Conservation (phyloP, 257 asterid genomes). For the Fraxinus americana region DNA sequence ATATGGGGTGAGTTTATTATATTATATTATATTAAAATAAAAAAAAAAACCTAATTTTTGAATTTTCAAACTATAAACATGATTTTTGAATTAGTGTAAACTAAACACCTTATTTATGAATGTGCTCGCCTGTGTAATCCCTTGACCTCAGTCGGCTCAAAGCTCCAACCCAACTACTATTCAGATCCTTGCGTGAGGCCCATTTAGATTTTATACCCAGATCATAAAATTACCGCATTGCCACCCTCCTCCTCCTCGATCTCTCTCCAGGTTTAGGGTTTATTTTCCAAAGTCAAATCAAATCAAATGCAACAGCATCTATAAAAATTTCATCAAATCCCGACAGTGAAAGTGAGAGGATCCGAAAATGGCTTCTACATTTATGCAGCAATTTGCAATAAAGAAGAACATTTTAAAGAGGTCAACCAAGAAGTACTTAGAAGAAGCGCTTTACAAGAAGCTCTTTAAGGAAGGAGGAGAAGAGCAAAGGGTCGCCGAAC, state of each 20-base stretch:
- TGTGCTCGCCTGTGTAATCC: no score
- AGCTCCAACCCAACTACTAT: not conserved
- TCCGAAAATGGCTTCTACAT: constrained; percentile 59
- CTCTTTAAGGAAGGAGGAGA: constrained; percentile 74
- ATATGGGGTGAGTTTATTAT: no score
- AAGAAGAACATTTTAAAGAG: constrained; percentile 63
- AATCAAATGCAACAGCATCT: constrained; percentile 22
- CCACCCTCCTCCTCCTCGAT: constrained; percentile 15
- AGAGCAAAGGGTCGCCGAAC: constrained; percentile 52
- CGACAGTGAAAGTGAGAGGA: not conserved
- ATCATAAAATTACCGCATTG: constrained; percentile 5
- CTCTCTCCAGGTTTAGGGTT: constrained; percentile 29
- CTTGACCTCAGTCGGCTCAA: no score
- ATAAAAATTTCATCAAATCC: not conserved
- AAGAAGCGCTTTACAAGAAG: constrained; percentile 80
- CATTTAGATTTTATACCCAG: not conserved
- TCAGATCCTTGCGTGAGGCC: constrained; percentile 8
- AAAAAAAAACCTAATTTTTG: no score
- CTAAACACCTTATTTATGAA: no score
- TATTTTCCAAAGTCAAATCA: constrained; percentile 10
- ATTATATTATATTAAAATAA: no score
- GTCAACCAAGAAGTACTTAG: constrained; percentile 71
- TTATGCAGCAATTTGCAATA: constrained; percentile 70
- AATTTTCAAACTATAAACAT: no score
- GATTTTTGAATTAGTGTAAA: no score